Percentiles rank a stretch among this genome's conserved stretches.
These are phyloP conservation scores for Silene conica DNA, from an alignment of 148 eudicot species.

Conservation along the genomic window DNA sequence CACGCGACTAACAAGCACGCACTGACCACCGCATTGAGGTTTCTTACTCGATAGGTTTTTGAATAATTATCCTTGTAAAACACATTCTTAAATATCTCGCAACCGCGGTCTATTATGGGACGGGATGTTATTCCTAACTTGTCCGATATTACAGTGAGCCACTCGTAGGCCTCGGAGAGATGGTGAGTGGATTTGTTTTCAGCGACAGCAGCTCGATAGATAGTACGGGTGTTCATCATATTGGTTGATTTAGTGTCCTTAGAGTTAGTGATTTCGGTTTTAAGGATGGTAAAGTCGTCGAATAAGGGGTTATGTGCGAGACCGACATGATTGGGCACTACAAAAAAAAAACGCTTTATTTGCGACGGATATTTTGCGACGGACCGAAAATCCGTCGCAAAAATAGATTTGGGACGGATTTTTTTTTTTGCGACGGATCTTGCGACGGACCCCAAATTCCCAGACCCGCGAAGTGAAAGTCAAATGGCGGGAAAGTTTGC, in stretches of 20 bases:
- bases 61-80: neutral
- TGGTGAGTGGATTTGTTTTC: neutral
- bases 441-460: too few species aligned
- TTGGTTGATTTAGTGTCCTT: constrained; percentile 8
- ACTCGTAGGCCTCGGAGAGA: neutral
- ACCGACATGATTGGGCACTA: constrained; percentile 58
- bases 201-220: neutral
- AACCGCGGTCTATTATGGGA: neutral
- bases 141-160: constrained; percentile 6
- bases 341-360: too few species aligned
- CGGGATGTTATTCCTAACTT: neutral
- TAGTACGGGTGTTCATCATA: neutral
- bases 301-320: constrained; percentile 52
- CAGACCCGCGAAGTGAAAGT: too few species aligned
- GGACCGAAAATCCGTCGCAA: too few species aligned
- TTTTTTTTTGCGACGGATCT: too few species aligned
- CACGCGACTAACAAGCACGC: constrained; percentile 25
- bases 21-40: constrained; percentile 1
- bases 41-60: neutral
- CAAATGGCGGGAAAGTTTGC: too few species aligned
- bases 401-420: too few species aligned
- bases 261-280: constrained; percentile 50
- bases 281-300: constrained; percentile 34
- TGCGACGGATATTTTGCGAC: too few species aligned
- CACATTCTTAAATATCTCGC: constrained; percentile 9